Base-by-base conservation (phyloP, 1,284 basidiomycete species). In the Trichosporon sp. region DNA sequence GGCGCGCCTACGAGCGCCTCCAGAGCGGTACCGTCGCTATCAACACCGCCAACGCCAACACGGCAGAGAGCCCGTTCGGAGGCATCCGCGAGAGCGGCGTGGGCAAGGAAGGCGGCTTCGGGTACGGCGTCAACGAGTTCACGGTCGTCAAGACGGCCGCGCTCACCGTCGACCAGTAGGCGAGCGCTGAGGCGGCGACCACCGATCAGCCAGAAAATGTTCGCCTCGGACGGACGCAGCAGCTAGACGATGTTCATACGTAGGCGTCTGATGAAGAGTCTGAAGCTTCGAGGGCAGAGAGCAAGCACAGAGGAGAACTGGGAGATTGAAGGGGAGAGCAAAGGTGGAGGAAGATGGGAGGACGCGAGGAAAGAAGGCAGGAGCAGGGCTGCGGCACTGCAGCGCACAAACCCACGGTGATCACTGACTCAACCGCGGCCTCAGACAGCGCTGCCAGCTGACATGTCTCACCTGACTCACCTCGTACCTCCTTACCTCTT, bases 1-100 rank as follows among this genome's bases (percentile, higher is more conserved):
- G 93, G 92, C 87, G 95, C 64, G 92, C 96, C n/a, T 93, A 93
- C 25, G 95, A 96, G 84, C 89, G 87, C 72, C 86, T 98, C 64
- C 92, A 98, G 83, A 92, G 95, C 5, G 95, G 95, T 1, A 97
- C 97, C 93, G 92, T 81, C 65, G 81, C 76, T 13, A 72, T 75
- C 70, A 95, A 95, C 83, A 92, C 92, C 0, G 91, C 91, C 1
- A 68, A 89, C 67, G 89, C 95, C 76, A 91, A 89, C 68, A 89
- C 90, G 79, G 89, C 90, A 32, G 85, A 86, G 18, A 90, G 92
- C 84, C 93, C 93, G 25, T 98, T 98, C 77, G 95, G 95, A 29
- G 95, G 95, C 7, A 85, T 79, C 72, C 76, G 75, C 73, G 73
- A 76, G 71, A 71, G 69, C 47, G 74, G 74, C 18, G 63, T 74